Percentiles rank a stretch among this genome's conserved stretches.
phyloP scores from a whole-genome alignment of 352 stramenopile genomes.

The Globisporangium spiculum region DNA sequence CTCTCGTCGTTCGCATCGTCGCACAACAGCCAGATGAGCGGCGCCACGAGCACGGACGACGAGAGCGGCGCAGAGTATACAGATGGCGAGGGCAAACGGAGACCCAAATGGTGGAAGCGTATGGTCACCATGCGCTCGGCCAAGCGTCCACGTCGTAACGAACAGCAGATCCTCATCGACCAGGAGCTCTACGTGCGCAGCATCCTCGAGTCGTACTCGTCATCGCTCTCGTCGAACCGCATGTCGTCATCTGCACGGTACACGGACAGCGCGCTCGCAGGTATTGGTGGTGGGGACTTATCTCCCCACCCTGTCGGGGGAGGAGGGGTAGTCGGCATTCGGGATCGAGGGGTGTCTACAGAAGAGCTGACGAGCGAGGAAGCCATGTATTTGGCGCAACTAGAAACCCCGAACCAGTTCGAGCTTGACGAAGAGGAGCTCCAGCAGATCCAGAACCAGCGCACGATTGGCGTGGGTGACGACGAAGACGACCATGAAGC shows the following conservation, averaged over 20 bases:
- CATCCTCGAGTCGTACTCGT: constrained; percentile 75
- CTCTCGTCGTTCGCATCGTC: constrained; percentile 21
- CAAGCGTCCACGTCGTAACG: constrained; percentile 19
- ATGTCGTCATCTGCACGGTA: constrained; percentile 35
- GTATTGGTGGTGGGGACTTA: constrained; percentile 14
- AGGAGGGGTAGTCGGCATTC: background rate
- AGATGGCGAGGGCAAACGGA: constrained; percentile 17
- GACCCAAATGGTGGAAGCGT: constrained; percentile 38
- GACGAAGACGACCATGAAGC: constrained; percentile 37
- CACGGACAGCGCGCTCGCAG: constrained; percentile 22
- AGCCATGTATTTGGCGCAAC: constrained; percentile 21
- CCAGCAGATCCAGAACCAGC: constrained; percentile 14
- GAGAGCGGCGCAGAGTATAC: constrained; percentile 20
- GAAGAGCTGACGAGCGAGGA: constrained; percentile 14
- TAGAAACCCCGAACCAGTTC: constrained; percentile 21
- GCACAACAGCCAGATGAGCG: constrained; percentile 15
- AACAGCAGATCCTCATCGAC: constrained; percentile 27
- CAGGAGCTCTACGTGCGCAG: constrained; percentile 71
- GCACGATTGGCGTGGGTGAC: constrained; percentile 17
- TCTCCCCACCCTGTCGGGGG: constrained; percentile 11
- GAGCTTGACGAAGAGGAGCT: constrained; percentile 8
- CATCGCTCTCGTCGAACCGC: constrained; percentile 65
- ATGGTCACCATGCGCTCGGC: constrained; percentile 28
- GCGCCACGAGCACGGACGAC: background rate
- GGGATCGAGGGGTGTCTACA: constrained; percentile 10